Evolutionary conservation across 441 rosid species (phyloP).

Genomic region (Manihot esculenta): DNA sequence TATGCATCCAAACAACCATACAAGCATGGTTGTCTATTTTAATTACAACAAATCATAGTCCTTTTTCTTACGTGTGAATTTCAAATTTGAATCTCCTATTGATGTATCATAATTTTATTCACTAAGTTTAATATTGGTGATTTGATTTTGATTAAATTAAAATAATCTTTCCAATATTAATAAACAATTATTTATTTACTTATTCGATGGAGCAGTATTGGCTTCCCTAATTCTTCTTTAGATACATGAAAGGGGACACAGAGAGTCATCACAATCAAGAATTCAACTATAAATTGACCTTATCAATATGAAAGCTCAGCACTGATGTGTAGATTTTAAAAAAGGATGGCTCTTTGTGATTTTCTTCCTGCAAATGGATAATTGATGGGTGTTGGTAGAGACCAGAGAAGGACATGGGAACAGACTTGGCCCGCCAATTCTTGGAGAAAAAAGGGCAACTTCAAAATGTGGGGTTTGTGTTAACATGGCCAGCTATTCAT

Average conservation of each 20-base stretch:
- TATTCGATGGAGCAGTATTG: too few relatives aligned
- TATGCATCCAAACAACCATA: not conserved
- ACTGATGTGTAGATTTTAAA: not conserved
- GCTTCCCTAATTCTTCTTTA: too few relatives aligned
- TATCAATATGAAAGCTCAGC: not conserved
- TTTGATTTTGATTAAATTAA: too few relatives aligned
- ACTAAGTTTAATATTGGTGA: too few relatives aligned
- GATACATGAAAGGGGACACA: too few relatives aligned
- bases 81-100: too few relatives aligned
- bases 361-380: not conserved
- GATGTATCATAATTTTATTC: too few relatives aligned
- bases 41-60: conserved; percentile 7
- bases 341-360: too few relatives aligned
- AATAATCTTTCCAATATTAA: too few relatives aligned
- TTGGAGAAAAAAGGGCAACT: not conserved
- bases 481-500: conserved; percentile 14
- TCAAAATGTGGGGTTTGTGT: conserved; percentile 8
- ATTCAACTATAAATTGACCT: not conserved
- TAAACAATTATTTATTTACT: too few relatives aligned
- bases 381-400: not conserved
- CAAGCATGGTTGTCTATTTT: not conserved
- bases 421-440: conserved; percentile 7
- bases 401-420: not conserved
- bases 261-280: not conserved
- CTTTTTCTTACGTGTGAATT: too few relatives aligned